Conservation (phyloP, 2,329 filamentous ascomycete genomes). For the Ophiocordyceps camponoti-floridani region DNA sequence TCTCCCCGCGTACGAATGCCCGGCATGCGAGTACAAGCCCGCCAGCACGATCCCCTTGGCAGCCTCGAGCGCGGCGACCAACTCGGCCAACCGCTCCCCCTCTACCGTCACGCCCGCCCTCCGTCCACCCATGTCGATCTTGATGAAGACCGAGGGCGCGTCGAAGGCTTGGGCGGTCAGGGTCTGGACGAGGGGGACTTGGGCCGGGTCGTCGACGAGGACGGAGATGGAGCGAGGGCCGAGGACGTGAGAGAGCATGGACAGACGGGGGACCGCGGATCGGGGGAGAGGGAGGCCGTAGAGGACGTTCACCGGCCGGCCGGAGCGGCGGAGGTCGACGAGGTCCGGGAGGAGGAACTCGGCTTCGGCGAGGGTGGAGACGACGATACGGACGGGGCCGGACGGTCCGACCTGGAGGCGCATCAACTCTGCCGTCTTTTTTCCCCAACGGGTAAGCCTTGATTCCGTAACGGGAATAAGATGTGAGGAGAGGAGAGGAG, state of each 20-base stretch:
- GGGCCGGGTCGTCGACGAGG: slow-evolving; percentile 50
- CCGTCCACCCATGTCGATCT: slow-evolving; percentile 56
- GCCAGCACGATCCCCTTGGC: slow-evolving; percentile 22
- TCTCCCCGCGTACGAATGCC: slow-evolving; percentile 45
- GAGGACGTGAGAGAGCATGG: slow-evolving; percentile 33
- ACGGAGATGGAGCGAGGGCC: slow-evolving; percentile 39
- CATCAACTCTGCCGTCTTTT: slow-evolving; percentile 46
- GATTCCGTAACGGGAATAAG: too few species aligned
- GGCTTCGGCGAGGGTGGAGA: slow-evolving; percentile 58
- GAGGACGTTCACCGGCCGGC: slow-evolving; percentile 44
- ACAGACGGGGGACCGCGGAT: slow-evolving; percentile 41
- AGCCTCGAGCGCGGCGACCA: slow-evolving; percentile 13
- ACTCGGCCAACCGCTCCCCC: slow-evolving; percentile 27
- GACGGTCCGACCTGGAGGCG: slow-evolving; percentile 49
- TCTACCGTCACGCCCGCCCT: slow-evolving; percentile 47
- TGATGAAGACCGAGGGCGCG: slow-evolving; percentile 43
- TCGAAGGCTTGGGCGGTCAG: slow-evolving; percentile 23
- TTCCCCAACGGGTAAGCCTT: too few species aligned
- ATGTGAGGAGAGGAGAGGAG: background rate
- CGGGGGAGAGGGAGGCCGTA: slow-evolving; percentile 55
- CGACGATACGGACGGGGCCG: slow-evolving; percentile 40
- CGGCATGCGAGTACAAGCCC: slow-evolving; percentile 58
- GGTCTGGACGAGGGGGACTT: slow-evolving; percentile 30
- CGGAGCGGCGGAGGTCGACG: slow-evolving; percentile 32
- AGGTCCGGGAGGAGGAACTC: slow-evolving; percentile 47